Base-by-base conservation (phyloP, 164 flowering plant species). In the Stephania japonica region DNA sequence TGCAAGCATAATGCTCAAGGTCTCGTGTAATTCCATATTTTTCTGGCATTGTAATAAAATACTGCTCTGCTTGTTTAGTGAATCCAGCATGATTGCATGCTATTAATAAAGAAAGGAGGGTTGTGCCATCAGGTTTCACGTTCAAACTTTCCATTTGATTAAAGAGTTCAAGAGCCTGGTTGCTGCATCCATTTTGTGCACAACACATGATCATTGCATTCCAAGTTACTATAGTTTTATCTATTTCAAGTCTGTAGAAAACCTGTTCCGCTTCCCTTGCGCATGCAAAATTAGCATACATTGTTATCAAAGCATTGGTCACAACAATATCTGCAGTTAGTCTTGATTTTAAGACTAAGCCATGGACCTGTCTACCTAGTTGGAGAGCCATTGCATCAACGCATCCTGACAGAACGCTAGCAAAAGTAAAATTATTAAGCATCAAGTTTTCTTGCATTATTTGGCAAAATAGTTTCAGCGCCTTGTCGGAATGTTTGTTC, bases 241-340 rank as follows among this genome's bases (percentile, higher is more conserved):
- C 25, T 18, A 7, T 44, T 23, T 19, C n/a, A 16, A 77, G 43
- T 65, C 50, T 65, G 26, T 70, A 64, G 67, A 77, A 77, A 44
- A 77, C 53, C 44, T 61, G n/a, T 10, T 64, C 53, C 0, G 76
- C 79, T 64, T 73, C 73, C 26, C 63, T 42, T 50, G 69, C 49
- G 72, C 65, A 69, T 24, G 73, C 76, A 24, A 69, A 26, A 25
- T 70, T 73, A 24, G 79, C 65, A 69, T 77, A 73, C 76, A 77
- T 77, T 23, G 69, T 73, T 63, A 77, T 77, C 69, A 77, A 67
- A 26, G 79, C 71, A 77, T 77, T 77, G 64, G 65, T 68, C 70
- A 77, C 72, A 19, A 42, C 63, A 64, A 32, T 64, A 73, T 73
- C 78, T 6, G 43, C 43, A 9, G 64, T 41, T 53, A 65, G 9